Conservation (phyloP, 139 green algal genomes). For the Chlorella sorokiniana region DNA sequence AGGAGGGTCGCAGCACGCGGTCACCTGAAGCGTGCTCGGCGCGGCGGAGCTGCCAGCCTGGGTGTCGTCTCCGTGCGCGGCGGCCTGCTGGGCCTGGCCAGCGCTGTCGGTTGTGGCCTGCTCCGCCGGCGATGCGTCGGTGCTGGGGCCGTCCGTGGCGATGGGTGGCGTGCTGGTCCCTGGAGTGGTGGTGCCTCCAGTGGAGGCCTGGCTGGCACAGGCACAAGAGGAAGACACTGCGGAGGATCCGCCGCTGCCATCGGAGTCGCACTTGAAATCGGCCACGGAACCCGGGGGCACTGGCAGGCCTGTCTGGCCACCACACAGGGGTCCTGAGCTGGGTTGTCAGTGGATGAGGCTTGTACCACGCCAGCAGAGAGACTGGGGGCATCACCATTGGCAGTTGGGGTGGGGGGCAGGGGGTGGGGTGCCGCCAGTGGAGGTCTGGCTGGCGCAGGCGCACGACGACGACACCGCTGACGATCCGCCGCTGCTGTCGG, state of each 20-base stretch:
- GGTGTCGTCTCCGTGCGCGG: too few species aligned
- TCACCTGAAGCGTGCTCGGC: too few species aligned
- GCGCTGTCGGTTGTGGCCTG: too few species aligned
- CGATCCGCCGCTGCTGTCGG: neutral
- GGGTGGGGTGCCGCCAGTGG: neutral
- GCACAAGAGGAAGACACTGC: neutral
- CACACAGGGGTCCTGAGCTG: neutral
- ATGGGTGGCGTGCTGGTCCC: too few species aligned
- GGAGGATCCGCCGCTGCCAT: too few species aligned
- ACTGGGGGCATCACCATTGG: neutral
- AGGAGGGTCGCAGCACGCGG: too few species aligned
- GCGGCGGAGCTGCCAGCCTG: too few species aligned
- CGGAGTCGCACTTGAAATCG: neutral
- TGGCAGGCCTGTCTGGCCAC: neutral
- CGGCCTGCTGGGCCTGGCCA: too few species aligned
- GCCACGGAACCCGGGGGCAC: neutral
- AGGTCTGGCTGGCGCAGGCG: neutral
- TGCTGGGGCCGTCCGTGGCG: too few species aligned
- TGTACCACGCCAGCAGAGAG: too few species aligned
- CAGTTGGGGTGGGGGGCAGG: neutral
- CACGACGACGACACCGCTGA: neutral
- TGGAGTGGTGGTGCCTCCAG: neutral
- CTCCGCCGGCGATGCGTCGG: too few species aligned
- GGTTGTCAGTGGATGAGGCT: neutral
- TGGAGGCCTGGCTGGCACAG: neutral